Conservation (phyloP, 2,329 filamentous ascomycete genomes). For the Fusarium brevicatenulatum region DNA sequence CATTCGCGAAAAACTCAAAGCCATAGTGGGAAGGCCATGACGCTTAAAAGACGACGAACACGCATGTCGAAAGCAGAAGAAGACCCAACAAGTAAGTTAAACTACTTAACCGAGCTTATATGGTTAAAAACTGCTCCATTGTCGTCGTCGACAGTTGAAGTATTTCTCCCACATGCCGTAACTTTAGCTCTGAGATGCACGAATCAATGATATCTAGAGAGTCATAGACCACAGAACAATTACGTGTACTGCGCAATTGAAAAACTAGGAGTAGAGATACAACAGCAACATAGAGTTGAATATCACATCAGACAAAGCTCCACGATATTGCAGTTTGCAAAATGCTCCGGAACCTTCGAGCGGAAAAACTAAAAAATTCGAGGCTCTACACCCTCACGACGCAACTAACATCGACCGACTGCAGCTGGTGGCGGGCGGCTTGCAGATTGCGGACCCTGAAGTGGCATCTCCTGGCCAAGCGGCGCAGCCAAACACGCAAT, state of each 20-base stretch:
- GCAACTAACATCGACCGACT: slow-evolving; percentile 10
- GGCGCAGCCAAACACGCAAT: slow-evolving; percentile 15
- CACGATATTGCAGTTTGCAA: neutral
- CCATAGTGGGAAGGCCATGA: neutral
- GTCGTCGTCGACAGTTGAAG: neutral
- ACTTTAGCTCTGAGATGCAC: neutral
- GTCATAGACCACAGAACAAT: neutral
- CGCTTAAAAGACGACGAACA: slow-evolving; percentile 13
- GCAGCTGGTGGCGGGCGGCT: slow-evolving; percentile 32
- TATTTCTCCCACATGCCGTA: neutral
- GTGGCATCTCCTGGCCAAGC: slow-evolving; percentile 13
- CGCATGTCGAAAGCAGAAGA: neutral
- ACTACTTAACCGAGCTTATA: neutral
- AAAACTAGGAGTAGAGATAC: neutral
- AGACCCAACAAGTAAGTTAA: neutral
- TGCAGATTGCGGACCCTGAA: slow-evolving; percentile 36
- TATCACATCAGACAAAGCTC: neutral
- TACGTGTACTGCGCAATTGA: neutral
- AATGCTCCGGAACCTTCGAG: neutral
- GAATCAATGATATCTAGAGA: neutral
- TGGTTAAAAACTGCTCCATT: neutral
- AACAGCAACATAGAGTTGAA: neutral
- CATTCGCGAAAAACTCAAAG: slow-evolving; percentile 21
- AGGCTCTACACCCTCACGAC: slow-evolving; percentile 23
- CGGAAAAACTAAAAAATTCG: neutral